phyloP scores from a whole-genome alignment of 768 basidiomycete species.

The Leccinum boreale region DNA sequence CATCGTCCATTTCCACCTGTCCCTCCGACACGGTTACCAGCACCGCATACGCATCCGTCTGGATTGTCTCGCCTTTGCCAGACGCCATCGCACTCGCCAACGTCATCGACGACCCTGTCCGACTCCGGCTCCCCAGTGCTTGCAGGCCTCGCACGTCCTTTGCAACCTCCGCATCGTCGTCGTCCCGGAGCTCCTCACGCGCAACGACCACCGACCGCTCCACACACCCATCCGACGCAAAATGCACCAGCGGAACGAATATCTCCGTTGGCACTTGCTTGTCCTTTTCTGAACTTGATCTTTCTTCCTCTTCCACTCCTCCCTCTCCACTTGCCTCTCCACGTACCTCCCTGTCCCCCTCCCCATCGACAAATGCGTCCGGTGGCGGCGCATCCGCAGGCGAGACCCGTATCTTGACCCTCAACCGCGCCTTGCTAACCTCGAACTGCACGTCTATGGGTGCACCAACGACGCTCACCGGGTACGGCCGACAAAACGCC shows the following conservation, averaged over 20 bases:
- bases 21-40: slow-evolving; percentile 45
- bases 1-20: slow-evolving; percentile 43
- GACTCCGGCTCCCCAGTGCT: neutral
- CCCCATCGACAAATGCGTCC: neutral
- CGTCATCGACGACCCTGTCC: slow-evolving; percentile 16
- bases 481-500: slow-evolving; percentile 86
- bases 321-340: neutral
- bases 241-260: slow-evolving; percentile 89
- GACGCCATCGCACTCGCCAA: neutral
- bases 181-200: neutral
- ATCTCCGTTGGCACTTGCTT: slow-evolving; percentile 72
- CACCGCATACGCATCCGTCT: slow-evolving; percentile 34
- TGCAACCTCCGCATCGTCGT: neutral
- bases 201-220: slow-evolving; percentile 14
- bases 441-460: slow-evolving; percentile 72
- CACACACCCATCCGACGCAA: slow-evolving; percentile 46
- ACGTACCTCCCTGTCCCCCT: neutral
- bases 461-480: slow-evolving; percentile 67
- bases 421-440: slow-evolving; percentile 65
- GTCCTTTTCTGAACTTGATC: neutral
- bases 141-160: neutral
- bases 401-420: slow-evolving; percentile 60
- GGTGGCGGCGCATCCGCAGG: slow-evolving; percentile 47
- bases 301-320: too few species aligned
- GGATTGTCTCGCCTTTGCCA: slow-evolving; percentile 7